Percentiles rank a stretch among this genome's conserved stretches.
These are phyloP conservation scores for Cadophora sp. DNA, from an alignment of 2,329 filamentous ascomycete genomes.

Conservation along the genomic window DNA sequence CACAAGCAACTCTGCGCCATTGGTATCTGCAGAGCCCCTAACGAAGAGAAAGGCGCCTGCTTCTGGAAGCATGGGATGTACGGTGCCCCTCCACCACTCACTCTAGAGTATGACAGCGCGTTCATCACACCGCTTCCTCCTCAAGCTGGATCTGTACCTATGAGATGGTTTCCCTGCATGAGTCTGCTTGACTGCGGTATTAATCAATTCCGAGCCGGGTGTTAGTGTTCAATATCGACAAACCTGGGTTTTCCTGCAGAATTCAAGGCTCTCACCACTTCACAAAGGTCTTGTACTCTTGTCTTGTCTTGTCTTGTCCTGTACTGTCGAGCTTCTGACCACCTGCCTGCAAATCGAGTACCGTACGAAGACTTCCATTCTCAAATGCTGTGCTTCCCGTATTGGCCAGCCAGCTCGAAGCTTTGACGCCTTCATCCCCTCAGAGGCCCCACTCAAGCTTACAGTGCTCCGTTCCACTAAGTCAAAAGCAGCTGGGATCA, in stretches of 20 bases:
- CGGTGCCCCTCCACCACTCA: neutral
- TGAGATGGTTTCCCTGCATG: neutral
- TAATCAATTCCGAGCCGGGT: neutral
- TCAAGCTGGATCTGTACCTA: neutral
- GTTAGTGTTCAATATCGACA: neutral
- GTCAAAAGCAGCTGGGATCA: conserved; percentile 22
- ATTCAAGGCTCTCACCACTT: neutral
- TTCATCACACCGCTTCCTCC: conserved; percentile 5
- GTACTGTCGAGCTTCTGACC: no score
- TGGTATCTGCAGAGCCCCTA: neutral
- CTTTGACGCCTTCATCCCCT: conserved; percentile 23
- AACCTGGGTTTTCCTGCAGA: neutral
- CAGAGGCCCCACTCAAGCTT: neutral
- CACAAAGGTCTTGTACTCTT: neutral
- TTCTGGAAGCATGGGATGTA: neutral
- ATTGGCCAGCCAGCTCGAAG: conserved; percentile 20
- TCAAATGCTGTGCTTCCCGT: conserved; percentile 3
- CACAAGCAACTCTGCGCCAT: conserved; percentile 14
- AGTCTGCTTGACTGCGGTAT: neutral
- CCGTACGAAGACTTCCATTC: neutral
- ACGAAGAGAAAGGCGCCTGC: neutral
- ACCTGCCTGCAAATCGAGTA: neutral
- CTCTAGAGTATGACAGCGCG: neutral
- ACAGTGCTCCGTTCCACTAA: neutral
- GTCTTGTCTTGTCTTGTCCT: no score